These are phyloP conservation scores for Saccharum hybrid DNA, from an alignment of 202 grass and related monocot genomes.

Conservation along the genomic window DNA sequence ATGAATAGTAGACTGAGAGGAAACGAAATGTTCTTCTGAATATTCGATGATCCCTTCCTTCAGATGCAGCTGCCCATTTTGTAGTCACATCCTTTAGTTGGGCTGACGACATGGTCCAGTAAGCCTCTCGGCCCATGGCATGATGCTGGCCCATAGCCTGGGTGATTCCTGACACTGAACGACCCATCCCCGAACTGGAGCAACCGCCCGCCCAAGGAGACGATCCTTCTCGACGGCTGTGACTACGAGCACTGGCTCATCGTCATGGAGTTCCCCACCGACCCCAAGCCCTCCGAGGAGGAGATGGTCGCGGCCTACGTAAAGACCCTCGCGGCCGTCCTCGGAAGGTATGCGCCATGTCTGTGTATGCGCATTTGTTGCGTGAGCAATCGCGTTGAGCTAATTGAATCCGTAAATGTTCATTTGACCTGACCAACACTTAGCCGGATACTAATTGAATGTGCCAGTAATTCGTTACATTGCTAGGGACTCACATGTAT, in stretches of 20 bases:
- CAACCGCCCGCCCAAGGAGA: constrained; percentile 83
- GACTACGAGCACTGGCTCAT: constrained; percentile 99
- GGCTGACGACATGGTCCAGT: too few relatives aligned
- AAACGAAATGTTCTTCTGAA: too few relatives aligned
- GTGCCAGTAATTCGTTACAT: not conserved
- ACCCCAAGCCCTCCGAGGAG: constrained; percentile 71
- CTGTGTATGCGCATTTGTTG: not conserved
- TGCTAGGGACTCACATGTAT: not conserved
- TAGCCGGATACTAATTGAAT: not conserved
- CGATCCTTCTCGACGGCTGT: constrained; percentile 82
- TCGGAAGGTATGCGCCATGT: constrained; percentile 59
- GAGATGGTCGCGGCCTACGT: constrained; percentile 86
- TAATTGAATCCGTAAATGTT: not conserved
- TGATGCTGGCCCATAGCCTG: too few relatives aligned
- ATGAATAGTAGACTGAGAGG: too few relatives aligned
- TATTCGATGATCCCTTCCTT: too few relatives aligned
- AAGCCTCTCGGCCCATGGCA: too few relatives aligned
- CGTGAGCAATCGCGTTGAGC: not conserved
- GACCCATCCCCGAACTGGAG: constrained; percentile 94
- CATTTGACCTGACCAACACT: not conserved
- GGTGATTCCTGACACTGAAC: too few relatives aligned
- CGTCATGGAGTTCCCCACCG: constrained; percentile 83
- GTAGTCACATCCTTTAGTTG: too few relatives aligned
- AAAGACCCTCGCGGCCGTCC: constrained; percentile 67
- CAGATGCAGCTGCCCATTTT: too few relatives aligned